Evolutionary conservation across 1,284 basidiomycete species (phyloP).

Genomic region (Rhodotorula sp.): DNA sequence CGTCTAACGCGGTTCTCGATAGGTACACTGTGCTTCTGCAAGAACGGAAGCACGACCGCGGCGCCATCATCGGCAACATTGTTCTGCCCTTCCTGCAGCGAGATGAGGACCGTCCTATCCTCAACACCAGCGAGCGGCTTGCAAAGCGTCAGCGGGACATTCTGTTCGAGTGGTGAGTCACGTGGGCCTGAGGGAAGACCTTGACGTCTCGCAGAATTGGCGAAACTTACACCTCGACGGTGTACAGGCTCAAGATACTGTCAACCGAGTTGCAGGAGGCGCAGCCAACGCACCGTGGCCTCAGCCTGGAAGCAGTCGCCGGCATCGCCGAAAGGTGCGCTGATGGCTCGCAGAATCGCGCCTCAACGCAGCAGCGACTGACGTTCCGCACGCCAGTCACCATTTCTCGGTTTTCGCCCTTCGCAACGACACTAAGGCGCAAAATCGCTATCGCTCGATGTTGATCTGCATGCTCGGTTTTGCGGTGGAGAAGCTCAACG

Average conservation of each 20-base stretch:
- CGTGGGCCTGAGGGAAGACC: too few species aligned
- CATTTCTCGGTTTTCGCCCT: slow-evolving; percentile 50
- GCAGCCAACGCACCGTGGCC: slow-evolving; percentile 53
- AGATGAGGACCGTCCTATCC: slow-evolving; percentile 33
- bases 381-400: slow-evolving; percentile 42
- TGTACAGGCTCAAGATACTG: slow-evolving; percentile 21
- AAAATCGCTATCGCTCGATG: slow-evolving; percentile 49
- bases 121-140: slow-evolving; percentile 8
- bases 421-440: slow-evolving; percentile 42
- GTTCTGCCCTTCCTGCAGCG: slow-evolving; percentile 33
- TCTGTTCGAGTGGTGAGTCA: slow-evolving; percentile 39
- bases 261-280: slow-evolving; percentile 37
- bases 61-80: slow-evolving; percentile 14
- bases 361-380: not conserved
- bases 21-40: slow-evolving; percentile 23
- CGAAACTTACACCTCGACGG: not conserved
- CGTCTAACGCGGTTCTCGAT: not conserved
- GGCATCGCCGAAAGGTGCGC: slow-evolving; percentile 53
- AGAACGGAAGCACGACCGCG: slow-evolving; percentile 20
- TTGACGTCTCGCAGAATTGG: not conserved
- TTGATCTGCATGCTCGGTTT: slow-evolving; percentile 53
- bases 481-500: slow-evolving; percentile 56
- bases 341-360: too few species aligned
- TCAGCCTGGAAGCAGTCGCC: slow-evolving; percentile 54
- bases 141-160: slow-evolving; percentile 35